Evolutionary conservation across 2,329 filamentous ascomycete species (phyloP).

Genomic region (Juglanconis sp.): DNA sequence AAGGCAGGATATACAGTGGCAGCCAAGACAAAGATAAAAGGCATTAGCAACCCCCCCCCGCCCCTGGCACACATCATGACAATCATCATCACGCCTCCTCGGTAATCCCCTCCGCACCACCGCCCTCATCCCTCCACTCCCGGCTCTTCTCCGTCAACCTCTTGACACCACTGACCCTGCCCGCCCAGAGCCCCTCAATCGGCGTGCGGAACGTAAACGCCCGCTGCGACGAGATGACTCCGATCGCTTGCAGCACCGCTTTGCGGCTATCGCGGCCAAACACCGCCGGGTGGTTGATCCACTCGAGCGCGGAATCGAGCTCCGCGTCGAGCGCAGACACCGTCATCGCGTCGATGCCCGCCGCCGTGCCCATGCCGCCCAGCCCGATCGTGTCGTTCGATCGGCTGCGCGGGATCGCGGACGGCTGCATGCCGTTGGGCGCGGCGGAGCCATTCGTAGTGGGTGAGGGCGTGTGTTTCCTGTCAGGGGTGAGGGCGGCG

Average conservation of each 20-base stretch:
- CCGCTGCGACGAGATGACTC: conserved; percentile 91
- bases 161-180: conserved; percentile 76
- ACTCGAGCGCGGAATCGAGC: conserved; percentile 85
- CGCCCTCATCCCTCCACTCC: conserved; percentile 86
- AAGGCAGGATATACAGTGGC: background rate
- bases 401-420: conserved; percentile 47
- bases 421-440: conserved; percentile 30
- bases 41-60: background rate
- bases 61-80: background rate
- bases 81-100: conserved; percentile 50
- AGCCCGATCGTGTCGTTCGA: conserved; percentile 58
- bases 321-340: conserved; percentile 88
- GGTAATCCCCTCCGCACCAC: conserved; percentile 65
- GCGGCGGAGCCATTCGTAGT: conserved; percentile 37
- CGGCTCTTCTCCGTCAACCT: conserved; percentile 77
- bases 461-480: conserved; percentile 55
- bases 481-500: conserved; percentile 46
- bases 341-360: conserved; percentile 78
- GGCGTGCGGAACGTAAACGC: conserved; percentile 91
- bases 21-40: conserved; percentile 1
- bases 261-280: conserved; percentile 93
- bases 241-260: conserved; percentile 92
- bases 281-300: conserved; percentile 95
- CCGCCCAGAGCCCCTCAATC: conserved; percentile 86
- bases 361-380: conserved; percentile 39